Base-by-base conservation (phyloP, 2,329 filamentous ascomycete species). In the Venturia aucupariae region DNA sequence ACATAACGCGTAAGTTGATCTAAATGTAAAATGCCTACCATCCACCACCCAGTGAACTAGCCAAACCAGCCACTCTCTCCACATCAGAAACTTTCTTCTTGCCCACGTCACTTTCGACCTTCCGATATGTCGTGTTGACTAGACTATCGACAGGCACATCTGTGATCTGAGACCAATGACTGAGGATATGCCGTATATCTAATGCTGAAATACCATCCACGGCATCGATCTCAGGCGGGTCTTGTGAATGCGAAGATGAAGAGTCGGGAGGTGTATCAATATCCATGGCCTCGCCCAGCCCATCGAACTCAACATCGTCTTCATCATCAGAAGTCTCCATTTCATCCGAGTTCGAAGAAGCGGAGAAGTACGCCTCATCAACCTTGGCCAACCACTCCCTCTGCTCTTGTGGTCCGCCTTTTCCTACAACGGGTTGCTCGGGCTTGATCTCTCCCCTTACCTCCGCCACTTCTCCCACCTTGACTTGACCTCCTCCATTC, bases 401-500 rank as follows among this genome's bases (percentile, higher is more conserved):
- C 76, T 96, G 92, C 76, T 92, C 90, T 67, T 87, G 35, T 68
- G 69, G 19, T 68, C 69, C 60, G 75, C 63, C 74, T 76, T 97
- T 61, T 87, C 85, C 74, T 10, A 30, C 51, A 8, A 92, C 95
- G 76, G 96, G 92, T 76, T 92, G 90, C 67, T 87, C 84, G 22
- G 27, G 27, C 24, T n/a, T 57, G 15, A n/a, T 30, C 4, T 87
- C 85, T 0, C 89, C 88, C 38, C 86, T 82, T 70, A 88, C 89
- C 39, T 76, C 74, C 2, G 75, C 73, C 7, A 89, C 85, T 73
- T 97, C 94, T 63, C 91, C 90, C 32, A 90, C 85, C 72, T 96
- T 96, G 73, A 99, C 87, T 78, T 99, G 94, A 0, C 94, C 94
- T 44, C 94, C 94, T 1, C 94, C 94, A 71, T 99, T 99, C 64